Base-by-base conservation (phyloP, 2,329 filamentous ascomycete species). In the Aspergillus fijiensis region DNA sequence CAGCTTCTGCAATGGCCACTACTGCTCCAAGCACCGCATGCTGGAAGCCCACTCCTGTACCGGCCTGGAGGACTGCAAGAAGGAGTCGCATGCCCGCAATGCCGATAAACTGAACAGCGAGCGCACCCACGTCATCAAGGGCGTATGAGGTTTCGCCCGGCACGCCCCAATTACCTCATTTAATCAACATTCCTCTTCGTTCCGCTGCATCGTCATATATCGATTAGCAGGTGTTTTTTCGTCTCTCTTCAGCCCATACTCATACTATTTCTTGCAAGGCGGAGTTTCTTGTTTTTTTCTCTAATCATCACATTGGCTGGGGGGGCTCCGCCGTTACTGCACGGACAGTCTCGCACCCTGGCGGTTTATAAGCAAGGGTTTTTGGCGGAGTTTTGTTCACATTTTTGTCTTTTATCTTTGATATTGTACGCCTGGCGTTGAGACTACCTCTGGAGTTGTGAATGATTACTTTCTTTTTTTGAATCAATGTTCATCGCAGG, bases 51-150 rank as follows among this genome's bases (percentile, higher is more conserved):
- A 99, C 81, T 91, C 91, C 80, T 99, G 95, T 81, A 87, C 86
- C 65, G 92, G 92, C 47, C 82, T 99, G 59, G 95, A 98, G 82
- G 91, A 96, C 80, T 97, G 94, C 85, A 96, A 97, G 85, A 95
- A 96, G 82, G 92, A 96, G 77, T 94, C 91, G 51, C 92, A 96
- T 79, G 92, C 96, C 76, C 88, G 92, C 67, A 99, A 99, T 76
- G 91, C 92, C 61, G 90, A 92, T 66, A 93, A 96, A 80, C 83
- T 99, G 74, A 91, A 97, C 78, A 87, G 88, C 60, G 94, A 99
- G 84, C 85, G 94, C 73, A 99, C 95, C 51, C 89, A 94, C 65
- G 92, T 96, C 70, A 95, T 98, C 80, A 93, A 90, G 79, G 93
- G 93, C 63, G 89, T 96, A 76, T 96, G 85, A 72, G 35, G 19